Evolutionary conservation across 1,284 basidiomycete species (phyloP), one percentile per base, ranked within the genome.

Genomic region (Fomitopsis pinicola): DNA sequence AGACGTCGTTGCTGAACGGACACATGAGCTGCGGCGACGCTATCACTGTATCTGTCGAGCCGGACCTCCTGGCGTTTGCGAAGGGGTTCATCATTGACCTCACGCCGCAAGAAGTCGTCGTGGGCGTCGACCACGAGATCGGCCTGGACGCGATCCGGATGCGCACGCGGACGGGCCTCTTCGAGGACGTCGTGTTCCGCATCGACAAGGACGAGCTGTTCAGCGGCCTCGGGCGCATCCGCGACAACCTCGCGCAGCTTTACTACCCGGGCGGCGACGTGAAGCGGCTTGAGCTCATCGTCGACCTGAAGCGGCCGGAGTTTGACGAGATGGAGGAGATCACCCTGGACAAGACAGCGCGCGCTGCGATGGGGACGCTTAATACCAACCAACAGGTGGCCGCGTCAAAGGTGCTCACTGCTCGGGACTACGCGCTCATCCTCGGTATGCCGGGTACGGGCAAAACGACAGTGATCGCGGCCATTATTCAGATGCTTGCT

Each of bases 391-490:
- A 99, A 75, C 73, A 78, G 52, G 73, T 73, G 2, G 96, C 95
- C 0, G 82, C 98, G 71, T 73, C 77, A 35, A 89, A 87, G 64
- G 92, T 91, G 2, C 75, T 98, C 17, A 78, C 80, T 2, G 93
- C 97, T 0, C 78, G 86, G 63, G 96, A 99, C 73, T 99, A 98
- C 72, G 89, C 95, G 0, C 77, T 98, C 52, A 84, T 99, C 36
- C 81, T 98, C 5, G 97, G 97, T 28, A 98, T 99, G 97, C 97
- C 97, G 1, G 97, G 97, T 0, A 98, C 97, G 2, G 97, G 97
- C 9, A 99, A 99, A 77, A 98, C 97, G 40, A 97, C 95, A 0
- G 92, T 97, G 4, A 91, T 98, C 59, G 93, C 93, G 0, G 89
- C 94, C 45, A 83, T 98, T 46, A 95, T 99, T 71, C 84, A 85